Conservation (phyloP, 2,329 filamentous ascomycete genomes). For the Ceratocystis papillata region DNA sequence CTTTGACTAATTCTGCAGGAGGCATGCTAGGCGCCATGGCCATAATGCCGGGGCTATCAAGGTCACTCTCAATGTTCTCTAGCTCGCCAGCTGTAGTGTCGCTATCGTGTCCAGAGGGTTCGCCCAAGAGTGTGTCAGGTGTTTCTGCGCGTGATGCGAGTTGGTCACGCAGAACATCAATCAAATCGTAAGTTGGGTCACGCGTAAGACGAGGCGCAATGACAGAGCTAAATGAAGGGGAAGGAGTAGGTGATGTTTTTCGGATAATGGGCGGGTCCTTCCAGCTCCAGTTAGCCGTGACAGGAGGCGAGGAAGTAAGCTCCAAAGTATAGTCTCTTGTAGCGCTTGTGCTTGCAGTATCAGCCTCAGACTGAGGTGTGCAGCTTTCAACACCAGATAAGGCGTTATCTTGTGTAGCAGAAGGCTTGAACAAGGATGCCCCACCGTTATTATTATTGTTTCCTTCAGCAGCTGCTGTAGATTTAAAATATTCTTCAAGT, state of each 20-base stretch:
- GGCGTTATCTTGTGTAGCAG: neutral
- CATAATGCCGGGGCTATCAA: constrained; percentile 4
- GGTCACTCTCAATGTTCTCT: neutral
- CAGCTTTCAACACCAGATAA: neutral
- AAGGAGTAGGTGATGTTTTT: constrained; percentile 22
- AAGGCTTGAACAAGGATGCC: neutral
- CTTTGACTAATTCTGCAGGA: constrained; percentile 44
- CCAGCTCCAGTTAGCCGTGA: constrained; percentile 5
- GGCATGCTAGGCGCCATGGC: constrained; percentile 26
- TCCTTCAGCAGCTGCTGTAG: neutral
- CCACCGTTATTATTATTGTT: neutral
- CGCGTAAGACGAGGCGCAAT: constrained; percentile 8
- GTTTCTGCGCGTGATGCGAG: constrained; percentile 7
- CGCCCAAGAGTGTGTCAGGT: constrained; percentile 1
- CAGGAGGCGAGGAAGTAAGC: neutral
- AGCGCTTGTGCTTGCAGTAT: neutral
- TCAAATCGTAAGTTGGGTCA: constrained; percentile 21
- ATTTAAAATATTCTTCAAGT: constrained; percentile 20
- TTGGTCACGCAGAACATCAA: constrained; percentile 16
- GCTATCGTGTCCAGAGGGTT: neutral
- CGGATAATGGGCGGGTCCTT: constrained; percentile 15
- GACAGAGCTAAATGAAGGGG: constrained; percentile 20
- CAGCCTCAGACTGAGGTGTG: neutral
- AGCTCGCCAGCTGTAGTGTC: constrained; percentile 6
- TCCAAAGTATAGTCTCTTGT: neutral